Evolutionary conservation across 352 stramenopile species (phyloP), one percentile per base, ranked within the genome.

Genomic region (Phytophthora multivora): DNA sequence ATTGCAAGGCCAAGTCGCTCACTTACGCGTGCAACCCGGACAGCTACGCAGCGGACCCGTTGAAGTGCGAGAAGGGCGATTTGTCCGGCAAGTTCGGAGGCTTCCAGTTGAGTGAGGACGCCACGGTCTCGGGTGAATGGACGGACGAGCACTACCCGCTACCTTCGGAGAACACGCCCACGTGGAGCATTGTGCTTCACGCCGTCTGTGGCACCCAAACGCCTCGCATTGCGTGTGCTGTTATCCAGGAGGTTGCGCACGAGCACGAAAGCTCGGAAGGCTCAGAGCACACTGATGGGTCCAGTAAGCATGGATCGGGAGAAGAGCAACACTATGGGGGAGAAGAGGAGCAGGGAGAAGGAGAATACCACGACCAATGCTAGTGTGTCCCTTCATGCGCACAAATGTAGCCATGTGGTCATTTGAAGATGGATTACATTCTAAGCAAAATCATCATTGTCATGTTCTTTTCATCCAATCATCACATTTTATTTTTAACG

Each of bases 121-220:
- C 47, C 15, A 70, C 60, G 3, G 71, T 79, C 10, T 51, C 18
- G 0, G 61, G 49, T 0, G 56, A 70, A 21, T 91, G 66, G 65
- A 71, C 58, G 12, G 80, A 92, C 53, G 21, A 65, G 10, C 23
- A 79, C 58, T 92, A 80, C 45, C 77, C 79, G 8, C 35, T 69
- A 15, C 43, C 63, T 10, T 55, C 56, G 1, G 75, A 89, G 49
- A 76, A 72, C 40, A 81, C 42, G 36, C 55, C 71, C 9, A 51
- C 72, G 30, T 89, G 77, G 77, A 92, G 82, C 61, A 77, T 92
- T 38, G 63, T 89, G 25, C 62, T 92, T 48, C 83, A 89, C 50
- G 78, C 80, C 2, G 73, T 86, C 6, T 92, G 80, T 50, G 66
- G 67, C 47, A 71, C 54, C 4, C 63, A 75, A 13, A 51, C 75